Evolutionary conservation across 306 rosid genomes (phyloP), one percentile per base, ranked within the genome.

Genomic region (Elaeagnus macrophylla): DNA sequence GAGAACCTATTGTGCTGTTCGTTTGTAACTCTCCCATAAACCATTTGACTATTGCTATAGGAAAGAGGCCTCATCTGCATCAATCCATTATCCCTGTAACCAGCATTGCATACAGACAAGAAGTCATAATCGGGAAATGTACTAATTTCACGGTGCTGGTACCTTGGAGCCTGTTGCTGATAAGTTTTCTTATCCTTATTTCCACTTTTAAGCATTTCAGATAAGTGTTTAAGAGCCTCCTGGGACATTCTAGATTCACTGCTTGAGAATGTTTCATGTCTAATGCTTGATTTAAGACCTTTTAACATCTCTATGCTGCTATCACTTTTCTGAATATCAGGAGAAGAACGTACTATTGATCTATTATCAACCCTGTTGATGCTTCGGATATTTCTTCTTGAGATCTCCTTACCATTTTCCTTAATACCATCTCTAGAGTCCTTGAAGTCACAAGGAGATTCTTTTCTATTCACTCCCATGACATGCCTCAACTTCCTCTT

Each of bases 401-500:
- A 10, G 68, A 59, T 58, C 50, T 70, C 74, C 56, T 49, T 14
- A 49, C 56, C 57, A 60, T 54, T 59, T 37, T 55, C 74, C 49
- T 72, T 63, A 55, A 53, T 59, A 64, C 57, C 61, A 56, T 60
- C 79, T 74, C 70, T 65, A 17, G 75, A 47, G 53, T 49, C 40
- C 43, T 57, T 55, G 13, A 48, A 70, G n/a, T 60, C 20, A 6
- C 38, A 40, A 19, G 61, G 62, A 67, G 64, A 56, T 59, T 72
- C 85, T 64, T 80, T 81, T 65, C 67, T 75, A 65, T 74, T 60
- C 32, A 45, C 59, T 58, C 75, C 68, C 72, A 79, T 61, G 49
- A 66, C 85, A 19, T 76, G 70, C 59, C 55, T 79, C 68, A 81
- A 52, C 68, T 75, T 83, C 77, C 75, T 75, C 71, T 72, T 83